These are phyloP conservation scores for Fimicolochytrium jonesii DNA, from an alignment of 192 early-diverging fungal genomes.

Conservation along the genomic window DNA sequence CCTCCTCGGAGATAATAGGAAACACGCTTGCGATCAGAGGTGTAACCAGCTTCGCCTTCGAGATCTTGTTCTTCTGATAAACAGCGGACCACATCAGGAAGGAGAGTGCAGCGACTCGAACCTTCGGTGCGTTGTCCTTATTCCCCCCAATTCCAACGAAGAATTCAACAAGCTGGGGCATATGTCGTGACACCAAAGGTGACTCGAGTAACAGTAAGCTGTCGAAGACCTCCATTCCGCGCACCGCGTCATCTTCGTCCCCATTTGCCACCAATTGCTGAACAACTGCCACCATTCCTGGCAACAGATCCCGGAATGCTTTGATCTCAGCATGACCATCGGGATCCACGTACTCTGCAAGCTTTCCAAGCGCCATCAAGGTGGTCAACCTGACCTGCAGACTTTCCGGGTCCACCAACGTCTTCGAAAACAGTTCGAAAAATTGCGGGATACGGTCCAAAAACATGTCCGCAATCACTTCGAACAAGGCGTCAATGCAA, in stretches of 20 bases:
- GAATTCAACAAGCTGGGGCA: slow-evolving; percentile 78
- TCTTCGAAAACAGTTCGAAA: slow-evolving; percentile 68
- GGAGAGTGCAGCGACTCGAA: slow-evolving; percentile 76
- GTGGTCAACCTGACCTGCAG: slow-evolving; percentile 75
- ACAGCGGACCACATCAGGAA: slow-evolving; percentile 75
- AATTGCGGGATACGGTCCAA: slow-evolving; percentile 57
- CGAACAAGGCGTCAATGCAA: slow-evolving; percentile 82
- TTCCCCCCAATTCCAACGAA: slow-evolving; percentile 70
- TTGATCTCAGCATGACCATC: slow-evolving; percentile 65
- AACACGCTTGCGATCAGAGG: slow-evolving; percentile 74
- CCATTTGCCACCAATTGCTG: slow-evolving; percentile 67
- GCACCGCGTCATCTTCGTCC: slow-evolving; percentile 72
- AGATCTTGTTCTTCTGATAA: slow-evolving; percentile 77
- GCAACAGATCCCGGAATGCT: slow-evolving; percentile 70
- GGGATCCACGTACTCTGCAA: slow-evolving; percentile 75
- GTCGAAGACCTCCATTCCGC: slow-evolving; percentile 88
- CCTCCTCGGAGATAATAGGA: slow-evolving; percentile 79
- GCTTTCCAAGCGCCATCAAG: slow-evolving; percentile 69
- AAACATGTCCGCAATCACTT: slow-evolving; percentile 73
- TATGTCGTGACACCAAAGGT: slow-evolving; percentile 73
- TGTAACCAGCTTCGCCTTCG: slow-evolving; percentile 75
- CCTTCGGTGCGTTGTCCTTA: slow-evolving; percentile 58
- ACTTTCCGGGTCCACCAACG: slow-evolving; percentile 80
- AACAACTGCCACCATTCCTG: slow-evolving; percentile 80
- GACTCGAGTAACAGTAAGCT: slow-evolving; percentile 67